Base-by-base conservation (phyloP, 179 eudicot species). In the Kewa caespitosa region DNA sequence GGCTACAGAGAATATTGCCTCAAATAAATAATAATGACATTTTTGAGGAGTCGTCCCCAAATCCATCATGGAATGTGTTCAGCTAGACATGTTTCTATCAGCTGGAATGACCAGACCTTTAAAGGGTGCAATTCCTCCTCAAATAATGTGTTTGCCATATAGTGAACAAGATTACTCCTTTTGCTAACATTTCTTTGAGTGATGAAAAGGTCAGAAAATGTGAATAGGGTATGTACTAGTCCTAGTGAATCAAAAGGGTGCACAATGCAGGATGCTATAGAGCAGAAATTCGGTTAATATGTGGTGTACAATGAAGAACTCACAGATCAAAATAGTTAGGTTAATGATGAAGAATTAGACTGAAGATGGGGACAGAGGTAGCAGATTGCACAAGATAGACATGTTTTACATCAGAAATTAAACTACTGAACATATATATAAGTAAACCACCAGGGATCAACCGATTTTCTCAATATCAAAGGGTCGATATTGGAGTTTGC, bases 401-500 rank as follows among this genome's bases (percentile, higher is more conserved):
- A 4, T 0, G 17, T 39, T 17, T 32, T 27, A 38, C 50, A 66
- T 38, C 25, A 61, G 4, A 66, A 13, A 41, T 15, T 28, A 67
- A 67, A 34, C n/a, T 30, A 67, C 30, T 41, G 54, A 42, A 17
- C 36, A 67, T 67, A 52, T 33, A 66, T 32, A 37, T 13, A 12
- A 32, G 32, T 66, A 66, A 38, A 66, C 46, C 10, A 20, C 38
- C 25, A 48, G 23, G 22, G 59, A 48, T 33, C 38, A 33, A n/a
- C 55, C 22, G n/a, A n/a, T n/a, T n/a, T n/a, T n/a, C n/a, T n/a
- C n/a, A n/a, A n/a, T n/a, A n/a, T n/a, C n/a, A n/a, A n/a, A n/a
- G n/a, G n/a, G n/a, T n/a, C n/a, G n/a, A n/a, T n/a, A n/a, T n/a
- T 15, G 62, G 64, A 70, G 46, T 23, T 23, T 57, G 61, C 50